Percentiles rank a stretch among this genome's conserved stretches.
These are phyloP conservation scores for Trichosporon ovoides DNA, from an alignment of 1,284 basidiomycete species.

Conservation along the genomic window DNA sequence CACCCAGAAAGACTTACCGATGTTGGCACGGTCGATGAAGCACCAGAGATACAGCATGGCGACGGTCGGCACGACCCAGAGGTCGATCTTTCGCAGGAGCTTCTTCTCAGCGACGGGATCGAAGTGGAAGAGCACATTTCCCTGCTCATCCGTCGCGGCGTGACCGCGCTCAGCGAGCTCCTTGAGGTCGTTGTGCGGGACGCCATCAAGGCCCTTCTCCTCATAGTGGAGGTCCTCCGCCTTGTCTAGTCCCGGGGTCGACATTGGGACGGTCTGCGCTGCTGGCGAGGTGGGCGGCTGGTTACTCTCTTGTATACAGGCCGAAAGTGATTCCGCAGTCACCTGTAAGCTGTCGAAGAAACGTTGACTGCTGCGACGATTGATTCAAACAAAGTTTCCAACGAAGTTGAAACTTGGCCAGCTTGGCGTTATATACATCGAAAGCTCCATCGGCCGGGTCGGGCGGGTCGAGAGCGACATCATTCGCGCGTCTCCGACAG, in stretches of 20 bases:
- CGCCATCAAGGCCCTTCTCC: background rate
- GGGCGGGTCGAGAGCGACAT: too few species aligned
- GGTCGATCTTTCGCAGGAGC: slow-evolving; percentile 25
- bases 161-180: slow-evolving; percentile 13
- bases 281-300: too few species aligned
- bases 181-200: background rate
- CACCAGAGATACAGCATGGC: slow-evolving; percentile 21
- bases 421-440: too few species aligned
- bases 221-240: background rate
- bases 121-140: slow-evolving; percentile 13
- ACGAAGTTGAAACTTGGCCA: too few species aligned
- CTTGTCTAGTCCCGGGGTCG: background rate
- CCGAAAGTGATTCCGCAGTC: too few species aligned
- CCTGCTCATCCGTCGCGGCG: slow-evolving; percentile 12
- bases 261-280: background rate
- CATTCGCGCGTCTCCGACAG: too few species aligned
- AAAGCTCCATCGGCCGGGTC: too few species aligned
- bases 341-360: too few species aligned
- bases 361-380: too few species aligned
- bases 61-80: slow-evolving; percentile 21
- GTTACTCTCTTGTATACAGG: too few species aligned
- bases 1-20: too few species aligned
- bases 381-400: too few species aligned
- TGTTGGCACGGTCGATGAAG: slow-evolving; percentile 23
- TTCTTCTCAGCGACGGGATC: slow-evolving; percentile 20